These are phyloP conservation scores for Suillus fuscotomentosus DNA, from an alignment of 768 basidiomycete genomes.

Conservation along the genomic window DNA sequence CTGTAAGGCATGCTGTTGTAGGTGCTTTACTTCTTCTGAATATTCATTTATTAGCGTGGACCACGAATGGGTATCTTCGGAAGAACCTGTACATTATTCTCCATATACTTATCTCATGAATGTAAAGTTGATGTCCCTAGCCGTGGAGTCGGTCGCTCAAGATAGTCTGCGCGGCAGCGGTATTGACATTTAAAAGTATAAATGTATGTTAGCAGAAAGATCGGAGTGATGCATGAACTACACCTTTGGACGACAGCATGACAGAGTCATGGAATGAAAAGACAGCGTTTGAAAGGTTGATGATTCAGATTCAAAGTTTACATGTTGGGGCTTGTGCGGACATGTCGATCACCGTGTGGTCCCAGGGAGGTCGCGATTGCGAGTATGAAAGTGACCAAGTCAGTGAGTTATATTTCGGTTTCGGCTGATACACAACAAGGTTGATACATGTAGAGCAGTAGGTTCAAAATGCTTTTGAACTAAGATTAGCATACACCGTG, in stretches of 20 bases:
- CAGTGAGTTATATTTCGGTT: too few relatives aligned
- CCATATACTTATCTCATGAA: background rate
- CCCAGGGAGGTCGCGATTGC: too few relatives aligned
- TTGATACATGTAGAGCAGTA: too few relatives aligned
- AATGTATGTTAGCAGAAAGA: background rate
- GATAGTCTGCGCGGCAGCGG: background rate
- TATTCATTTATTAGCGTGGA: background rate
- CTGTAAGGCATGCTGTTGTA: background rate
- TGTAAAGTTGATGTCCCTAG: background rate
- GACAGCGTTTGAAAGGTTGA: background rate
- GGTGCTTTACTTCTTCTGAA: background rate
- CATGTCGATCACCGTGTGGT: too few relatives aligned
- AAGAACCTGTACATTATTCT: background rate
- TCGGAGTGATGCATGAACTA: background rate
- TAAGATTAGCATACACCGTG: too few relatives aligned
- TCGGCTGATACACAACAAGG: too few relatives aligned
- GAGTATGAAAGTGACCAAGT: too few relatives aligned
- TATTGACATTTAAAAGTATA: background rate
- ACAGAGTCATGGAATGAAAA: background rate
- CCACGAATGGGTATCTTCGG: background rate
- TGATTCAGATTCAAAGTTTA: too few relatives aligned
- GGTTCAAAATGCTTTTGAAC: too few relatives aligned
- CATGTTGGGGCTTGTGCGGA: too few relatives aligned
- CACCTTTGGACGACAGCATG: background rate
- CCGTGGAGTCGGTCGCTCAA: background rate